Evolutionary conservation across 495 filamentous ascomycete species (phyloP).

Genomic region (Glutinoglossum americanum): DNA sequence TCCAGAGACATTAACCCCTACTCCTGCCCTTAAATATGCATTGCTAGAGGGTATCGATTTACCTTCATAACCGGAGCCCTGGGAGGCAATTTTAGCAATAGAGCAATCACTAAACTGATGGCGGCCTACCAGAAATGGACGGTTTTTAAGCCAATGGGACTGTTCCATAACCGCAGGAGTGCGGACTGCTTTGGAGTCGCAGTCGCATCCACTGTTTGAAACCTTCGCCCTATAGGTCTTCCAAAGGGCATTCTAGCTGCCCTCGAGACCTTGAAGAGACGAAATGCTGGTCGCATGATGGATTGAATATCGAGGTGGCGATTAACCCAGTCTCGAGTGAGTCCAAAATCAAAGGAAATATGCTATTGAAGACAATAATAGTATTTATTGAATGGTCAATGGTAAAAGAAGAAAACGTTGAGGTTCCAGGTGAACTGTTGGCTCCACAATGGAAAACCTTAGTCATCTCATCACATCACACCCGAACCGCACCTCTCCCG

Average conservation of each 20-base stretch:
- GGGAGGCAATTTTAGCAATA: conserved; percentile 4
- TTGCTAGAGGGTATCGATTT: conserved; percentile 10
- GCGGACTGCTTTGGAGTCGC: conserved; percentile 31
- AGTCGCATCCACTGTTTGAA: conserved; percentile 37
- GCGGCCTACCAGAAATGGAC: conserved; percentile 80
- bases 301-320: not conserved
- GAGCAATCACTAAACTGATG: not conserved
- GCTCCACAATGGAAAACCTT: not conserved
- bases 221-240: conserved; percentile 15
- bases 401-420: not conserved
- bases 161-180: conserved; percentile 62
- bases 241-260: not conserved
- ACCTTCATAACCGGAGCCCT: conserved; percentile 97
- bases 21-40: not conserved
- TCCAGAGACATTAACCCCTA: not conserved
- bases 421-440: not conserved
- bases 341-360: not conserved
- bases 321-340: not conserved
- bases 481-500: not conserved
- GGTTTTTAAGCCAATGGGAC: conserved; percentile 75
- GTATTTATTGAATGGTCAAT: not conserved
- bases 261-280: not conserved
- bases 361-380: not conserved
- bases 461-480: not conserved
- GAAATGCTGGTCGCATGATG: not conserved